Percentiles rank a stretch among this genome's conserved stretches.
Conservation (phyloP, 2,329 filamentous ascomycete species). For the Alternaria solani region DNA sequence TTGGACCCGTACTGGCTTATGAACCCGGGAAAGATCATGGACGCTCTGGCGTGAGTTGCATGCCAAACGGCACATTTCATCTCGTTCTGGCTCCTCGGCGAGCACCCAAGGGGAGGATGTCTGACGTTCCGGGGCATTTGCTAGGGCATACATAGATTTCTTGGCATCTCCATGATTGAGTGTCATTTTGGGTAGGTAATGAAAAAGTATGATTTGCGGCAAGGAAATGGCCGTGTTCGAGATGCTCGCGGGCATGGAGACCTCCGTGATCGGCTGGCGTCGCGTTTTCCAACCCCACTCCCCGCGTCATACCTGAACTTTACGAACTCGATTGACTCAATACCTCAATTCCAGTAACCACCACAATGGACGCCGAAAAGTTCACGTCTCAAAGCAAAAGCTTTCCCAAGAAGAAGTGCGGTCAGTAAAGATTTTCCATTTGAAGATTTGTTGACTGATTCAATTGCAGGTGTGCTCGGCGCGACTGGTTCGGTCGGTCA, state of each 20-base stretch:
- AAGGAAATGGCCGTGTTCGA: background rate
- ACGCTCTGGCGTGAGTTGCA: constrained; percentile 50
- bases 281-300: constrained; percentile 33
- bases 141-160: constrained; percentile 8
- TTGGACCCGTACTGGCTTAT: constrained; percentile 88
- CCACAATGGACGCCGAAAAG: constrained; percentile 55
- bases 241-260: background rate
- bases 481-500: constrained; percentile 95
- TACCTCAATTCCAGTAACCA: constrained; percentile 22
- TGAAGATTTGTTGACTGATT: constrained; percentile 18
- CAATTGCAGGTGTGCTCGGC: constrained; percentile 71
- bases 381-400: constrained; percentile 51
- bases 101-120: constrained; percentile 33
- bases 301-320: constrained; percentile 35
- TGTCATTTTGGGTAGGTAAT: background rate
- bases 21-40: constrained; percentile 93
- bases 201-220: background rate
- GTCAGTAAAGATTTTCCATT: constrained; percentile 56
- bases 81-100: constrained; percentile 2
- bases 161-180: background rate
- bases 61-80: background rate
- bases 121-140: constrained; percentile 24
- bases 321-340: constrained; percentile 34
- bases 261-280: constrained; percentile 38
- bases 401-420: constrained; percentile 63